Evolutionary conservation across 2,329 filamentous ascomycete species (phyloP).

Genomic region (Ascochyta viciae-villosae): DNA sequence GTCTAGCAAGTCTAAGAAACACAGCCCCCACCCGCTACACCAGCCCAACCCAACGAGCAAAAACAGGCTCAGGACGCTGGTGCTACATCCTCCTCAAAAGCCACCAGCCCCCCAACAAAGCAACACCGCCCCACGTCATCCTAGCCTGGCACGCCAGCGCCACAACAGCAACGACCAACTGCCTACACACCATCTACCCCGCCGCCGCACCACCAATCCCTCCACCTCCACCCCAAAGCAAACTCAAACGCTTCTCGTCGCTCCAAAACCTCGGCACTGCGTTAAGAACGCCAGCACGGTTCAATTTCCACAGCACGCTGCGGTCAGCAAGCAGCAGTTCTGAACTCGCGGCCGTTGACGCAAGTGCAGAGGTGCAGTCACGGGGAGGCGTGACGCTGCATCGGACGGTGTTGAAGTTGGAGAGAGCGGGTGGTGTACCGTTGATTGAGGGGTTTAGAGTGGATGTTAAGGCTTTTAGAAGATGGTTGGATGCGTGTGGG

Average conservation of each 20-base stretch:
- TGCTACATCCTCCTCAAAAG: conserved; percentile 24
- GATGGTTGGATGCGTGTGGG: conserved; percentile 31
- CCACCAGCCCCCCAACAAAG: not conserved
- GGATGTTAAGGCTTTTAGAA: conserved; percentile 23
- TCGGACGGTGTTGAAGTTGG: conserved; percentile 26
- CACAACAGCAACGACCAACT: conserved; percentile 15
- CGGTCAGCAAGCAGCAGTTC: conserved; percentile 13
- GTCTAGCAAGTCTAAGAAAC: not conserved
- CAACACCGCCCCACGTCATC: conserved; percentile 17
- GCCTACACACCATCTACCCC: conserved; percentile 20
- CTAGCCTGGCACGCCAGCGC: conserved; percentile 22
- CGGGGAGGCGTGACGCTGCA: conserved; percentile 16
- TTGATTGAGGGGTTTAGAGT: conserved; percentile 32
- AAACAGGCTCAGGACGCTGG: conserved; percentile 25
- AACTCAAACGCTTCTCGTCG: conserved; percentile 13
- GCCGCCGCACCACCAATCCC: not conserved
- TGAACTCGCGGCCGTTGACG: conserved; percentile 4
- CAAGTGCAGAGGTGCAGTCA: not conserved
- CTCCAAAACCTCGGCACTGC: conserved; percentile 15
- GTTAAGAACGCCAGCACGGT: not conserved
- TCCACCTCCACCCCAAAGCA: not conserved
- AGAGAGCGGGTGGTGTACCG: conserved; percentile 27
- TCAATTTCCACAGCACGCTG: conserved; percentile 6
- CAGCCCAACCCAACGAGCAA: conserved; percentile 5
- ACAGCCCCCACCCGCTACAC: not conserved